Evolutionary conservation across 495 filamentous ascomycete genomes (phyloP), one percentile per base, ranked within the genome.

Genomic region (Barbatosphaeria neglecta): DNA sequence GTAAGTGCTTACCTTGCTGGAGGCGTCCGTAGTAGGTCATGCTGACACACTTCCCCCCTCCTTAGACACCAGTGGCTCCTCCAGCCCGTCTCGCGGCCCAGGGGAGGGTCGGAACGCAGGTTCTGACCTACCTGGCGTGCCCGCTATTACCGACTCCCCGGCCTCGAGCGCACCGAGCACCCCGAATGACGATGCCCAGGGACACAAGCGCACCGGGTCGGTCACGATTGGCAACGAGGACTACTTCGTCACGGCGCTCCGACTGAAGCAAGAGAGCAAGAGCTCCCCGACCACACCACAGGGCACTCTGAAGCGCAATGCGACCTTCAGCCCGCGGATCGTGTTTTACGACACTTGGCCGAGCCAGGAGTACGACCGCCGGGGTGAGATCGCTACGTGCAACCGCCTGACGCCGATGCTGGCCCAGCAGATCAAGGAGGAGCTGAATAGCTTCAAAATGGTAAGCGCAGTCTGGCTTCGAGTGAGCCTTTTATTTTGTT

Each of bases 391-490:
- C 62, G 89, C 92, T 22, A 99, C 92, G 7, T 99, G 92, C 77
- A 99, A 99, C 61, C 85, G 90, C 47, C 68, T 99, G 49, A 99
- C 92, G 37, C 92, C 92, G 16, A 86, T 97, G 75, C 79, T 98
- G 51, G 92, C 92, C 27, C 92, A 99, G 61, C 92, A 99, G 62
- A 99, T 99, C 68, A 97, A 97, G 69, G 92, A 99, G 67, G 92
- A 99, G 67, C 74, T 99, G 54, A 99, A 99, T 68, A 90, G 82
- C 52, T 99, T 97, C 74, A 99, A 98, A 60, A 97, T 99, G 92
- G 92, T 95, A 63, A 49, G 83, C 71, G 22, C 22, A 16, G 17
- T 9, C 17, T 22, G 19, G 6, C 24, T 39, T 25, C n/a, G n/a
- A n/a, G n/a, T n/a, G n/a, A n/a, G n/a, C n/a, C n/a, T n/a, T n/a